phyloP scores from a whole-genome alignment of 1,139 yeast genomes.

The Hanseniaspora gamundiae region DNA sequence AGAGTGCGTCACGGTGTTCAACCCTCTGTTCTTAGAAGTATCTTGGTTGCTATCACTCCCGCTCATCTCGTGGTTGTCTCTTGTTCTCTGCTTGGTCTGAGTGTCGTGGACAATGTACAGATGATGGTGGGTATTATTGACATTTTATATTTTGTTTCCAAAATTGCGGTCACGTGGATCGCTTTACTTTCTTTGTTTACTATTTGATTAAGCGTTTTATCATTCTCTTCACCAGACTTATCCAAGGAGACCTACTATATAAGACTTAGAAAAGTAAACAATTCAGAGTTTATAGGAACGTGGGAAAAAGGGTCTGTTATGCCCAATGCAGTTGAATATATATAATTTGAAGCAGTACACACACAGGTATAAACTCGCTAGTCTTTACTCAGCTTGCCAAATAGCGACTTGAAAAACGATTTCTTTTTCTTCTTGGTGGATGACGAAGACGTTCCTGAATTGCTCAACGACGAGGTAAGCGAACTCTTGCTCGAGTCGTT shows the following conservation, averaged over 20 bases:
- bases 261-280: too few species aligned
- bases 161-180: too few species aligned
- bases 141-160: too few species aligned
- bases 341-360: neutral
- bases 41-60: neutral
- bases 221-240: too few species aligned
- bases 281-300: too few species aligned
- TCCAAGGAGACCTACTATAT: too few species aligned
- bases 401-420: neutral
- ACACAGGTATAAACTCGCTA: neutral
- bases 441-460: neutral
- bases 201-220: too few species aligned
- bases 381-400: neutral
- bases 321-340: neutral
- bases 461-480: neutral
- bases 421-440: neutral
- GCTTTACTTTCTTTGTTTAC: too few species aligned
- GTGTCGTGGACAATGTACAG: too few species aligned
- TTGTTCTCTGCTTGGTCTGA: too few species aligned
- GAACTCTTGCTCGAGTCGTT: neutral
- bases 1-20: slow-evolving; percentile 21
- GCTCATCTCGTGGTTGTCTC: neutral
- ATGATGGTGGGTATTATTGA: too few species aligned
- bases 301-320: too few species aligned
- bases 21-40: slow-evolving; percentile 13